phyloP scores from a whole-genome alignment of 345 rosid genomes.

The Noccaea caerulescens region DNA sequence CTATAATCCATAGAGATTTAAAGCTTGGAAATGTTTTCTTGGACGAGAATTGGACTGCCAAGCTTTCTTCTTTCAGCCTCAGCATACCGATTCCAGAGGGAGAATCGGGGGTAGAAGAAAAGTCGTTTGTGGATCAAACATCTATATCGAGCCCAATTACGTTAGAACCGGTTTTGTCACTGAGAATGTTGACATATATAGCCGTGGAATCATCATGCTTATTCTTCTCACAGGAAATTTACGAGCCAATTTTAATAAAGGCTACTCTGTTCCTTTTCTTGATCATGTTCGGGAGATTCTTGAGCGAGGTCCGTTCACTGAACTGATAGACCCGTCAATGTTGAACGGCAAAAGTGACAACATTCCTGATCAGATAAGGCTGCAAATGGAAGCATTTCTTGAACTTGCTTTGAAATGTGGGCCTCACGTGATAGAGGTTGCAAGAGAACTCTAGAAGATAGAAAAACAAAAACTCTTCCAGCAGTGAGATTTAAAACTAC shows the following conservation, averaged over 20 bases:
- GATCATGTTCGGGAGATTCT: too few relatives aligned
- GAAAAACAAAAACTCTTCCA: not conserved
- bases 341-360: not conserved
- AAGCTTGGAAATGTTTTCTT: constrained; percentile 38
- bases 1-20: constrained; percentile 37
- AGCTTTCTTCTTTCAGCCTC: constrained; percentile 34
- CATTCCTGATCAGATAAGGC: constrained; percentile 6
- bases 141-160: constrained; percentile 25
- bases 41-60: constrained; percentile 23
- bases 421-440: constrained; percentile 26
- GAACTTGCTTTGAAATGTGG: constrained; percentile 37
- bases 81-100: constrained; percentile 35
- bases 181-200: constrained; percentile 35
- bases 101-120: not conserved
- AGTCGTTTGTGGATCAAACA: too few relatives aligned
- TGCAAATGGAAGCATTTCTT: constrained; percentile 37
- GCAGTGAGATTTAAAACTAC: not conserved
- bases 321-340: constrained; percentile 28
- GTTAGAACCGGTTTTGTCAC: constrained; percentile 31
- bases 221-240: constrained; percentile 23
- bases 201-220: constrained; percentile 31
- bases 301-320: not conserved
- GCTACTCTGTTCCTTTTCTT: too few relatives aligned
- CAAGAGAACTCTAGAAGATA: constrained; percentile 28
- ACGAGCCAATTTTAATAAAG: too few relatives aligned